Conservation (phyloP, 176 grass and related monocot species). For the Eremochloa ophiuroides region DNA sequence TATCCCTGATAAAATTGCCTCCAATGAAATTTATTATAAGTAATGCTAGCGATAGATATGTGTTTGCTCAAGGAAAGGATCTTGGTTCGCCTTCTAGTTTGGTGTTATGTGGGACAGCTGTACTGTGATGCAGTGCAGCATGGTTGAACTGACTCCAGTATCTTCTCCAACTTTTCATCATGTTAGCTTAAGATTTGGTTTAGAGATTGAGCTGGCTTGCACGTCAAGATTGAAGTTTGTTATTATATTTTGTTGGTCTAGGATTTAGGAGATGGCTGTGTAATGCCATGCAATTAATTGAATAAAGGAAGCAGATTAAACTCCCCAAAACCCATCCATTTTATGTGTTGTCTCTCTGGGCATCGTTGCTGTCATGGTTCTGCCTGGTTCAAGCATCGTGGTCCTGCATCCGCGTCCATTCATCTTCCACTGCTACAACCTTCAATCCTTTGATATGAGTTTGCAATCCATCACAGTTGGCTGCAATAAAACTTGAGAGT, state of each 20-base stretch:
- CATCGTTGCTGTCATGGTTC: neutral
- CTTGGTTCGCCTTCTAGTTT: neutral
- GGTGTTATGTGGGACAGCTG: neutral
- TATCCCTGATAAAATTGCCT: neutral
- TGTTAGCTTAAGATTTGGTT: neutral
- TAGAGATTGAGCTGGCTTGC: neutral
- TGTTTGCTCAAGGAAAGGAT: constrained; percentile 1
- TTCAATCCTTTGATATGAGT: neutral
- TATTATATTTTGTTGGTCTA: neutral
- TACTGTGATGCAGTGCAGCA: neutral
- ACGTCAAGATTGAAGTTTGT: neutral
- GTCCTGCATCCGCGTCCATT: neutral
- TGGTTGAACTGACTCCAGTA: neutral
- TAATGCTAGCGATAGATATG: neutral
- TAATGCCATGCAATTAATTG: neutral
- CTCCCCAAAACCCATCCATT: neutral
- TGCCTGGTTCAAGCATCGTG: neutral
- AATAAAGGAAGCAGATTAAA: neutral
- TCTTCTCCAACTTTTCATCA: neutral
- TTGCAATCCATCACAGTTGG: neutral
- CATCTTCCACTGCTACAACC: neutral
- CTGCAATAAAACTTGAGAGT: neutral
- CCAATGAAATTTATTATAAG: neutral
- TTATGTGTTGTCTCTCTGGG: neutral
- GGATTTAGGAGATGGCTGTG: neutral